phyloP scores from a whole-genome alignment of 306 rosid species.

The Medicago arabica region DNA sequence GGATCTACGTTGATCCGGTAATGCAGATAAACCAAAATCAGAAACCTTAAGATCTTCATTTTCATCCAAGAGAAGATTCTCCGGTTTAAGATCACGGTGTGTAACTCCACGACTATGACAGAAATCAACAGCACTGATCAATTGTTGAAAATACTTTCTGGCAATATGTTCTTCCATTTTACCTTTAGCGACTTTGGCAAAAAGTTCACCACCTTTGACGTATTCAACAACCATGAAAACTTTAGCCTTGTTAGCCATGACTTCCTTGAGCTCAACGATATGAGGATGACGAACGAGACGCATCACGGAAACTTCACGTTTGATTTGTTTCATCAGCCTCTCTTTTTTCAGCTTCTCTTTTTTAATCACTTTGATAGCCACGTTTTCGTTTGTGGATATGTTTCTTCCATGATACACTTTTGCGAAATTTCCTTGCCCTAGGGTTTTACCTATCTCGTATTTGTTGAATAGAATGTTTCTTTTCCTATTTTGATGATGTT shows the following conservation, averaged over 20 bases:
- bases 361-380: slow-evolving; percentile 73
- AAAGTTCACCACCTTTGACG: slow-evolving; percentile 74
- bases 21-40: slow-evolving; percentile 78
- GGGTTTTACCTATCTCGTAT: slow-evolving; percentile 70
- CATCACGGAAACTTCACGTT: slow-evolving; percentile 81
- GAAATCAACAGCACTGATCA: slow-evolving; percentile 74
- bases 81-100: slow-evolving; percentile 85
- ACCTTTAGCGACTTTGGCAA: slow-evolving; percentile 60
- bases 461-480: slow-evolving; percentile 64
- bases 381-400: slow-evolving; percentile 56
- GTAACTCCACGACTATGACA: slow-evolving; percentile 88
- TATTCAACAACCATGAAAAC: slow-evolving; percentile 76
- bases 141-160: slow-evolving; percentile 72
- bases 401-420: slow-evolving; percentile 69
- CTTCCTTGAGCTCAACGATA: slow-evolving; percentile 73
- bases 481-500: neutral
- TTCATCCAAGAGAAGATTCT: slow-evolving; percentile 74
- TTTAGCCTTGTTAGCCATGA: slow-evolving; percentile 76
- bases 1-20: slow-evolving; percentile 71
- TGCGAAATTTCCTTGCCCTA: slow-evolving; percentile 84
- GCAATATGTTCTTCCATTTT: slow-evolving; percentile 65
- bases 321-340: slow-evolving; percentile 67
- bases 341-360: slow-evolving; percentile 67
- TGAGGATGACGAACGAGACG: slow-evolving; percentile 77
- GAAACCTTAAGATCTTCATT: slow-evolving; percentile 74